phyloP scores from a whole-genome alignment of 257 asterid species.

The Marsdenia floribunda region DNA sequence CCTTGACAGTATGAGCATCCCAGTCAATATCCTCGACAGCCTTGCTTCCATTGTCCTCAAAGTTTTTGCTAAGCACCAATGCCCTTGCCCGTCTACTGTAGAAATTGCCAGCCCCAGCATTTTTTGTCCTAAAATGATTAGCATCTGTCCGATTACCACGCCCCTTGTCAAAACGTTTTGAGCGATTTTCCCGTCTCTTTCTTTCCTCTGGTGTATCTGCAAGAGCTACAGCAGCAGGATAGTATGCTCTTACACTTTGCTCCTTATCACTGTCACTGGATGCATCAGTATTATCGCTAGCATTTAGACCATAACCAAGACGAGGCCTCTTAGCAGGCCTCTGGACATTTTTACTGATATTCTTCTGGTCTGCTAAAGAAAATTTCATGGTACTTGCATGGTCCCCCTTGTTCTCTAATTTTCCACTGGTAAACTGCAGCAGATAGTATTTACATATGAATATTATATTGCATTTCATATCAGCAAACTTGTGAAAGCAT shows the following conservation, averaged over 20 bases:
- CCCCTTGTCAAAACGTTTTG: constrained; percentile 88
- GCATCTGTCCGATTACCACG: constrained; percentile 52
- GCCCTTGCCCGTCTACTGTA: constrained; percentile 66
- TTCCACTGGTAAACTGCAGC: constrained; percentile 66
- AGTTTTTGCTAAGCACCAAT: constrained; percentile 50
- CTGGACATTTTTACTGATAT: constrained; percentile 30
- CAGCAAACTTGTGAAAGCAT: not conserved
- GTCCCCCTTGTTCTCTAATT: constrained; percentile 50
- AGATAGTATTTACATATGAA: not conserved
- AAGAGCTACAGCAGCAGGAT: constrained; percentile 63
- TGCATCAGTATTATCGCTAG: constrained; percentile 46
- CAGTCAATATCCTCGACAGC: constrained; percentile 99
- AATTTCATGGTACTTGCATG: constrained; percentile 34
- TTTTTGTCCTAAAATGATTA: constrained; percentile 41
- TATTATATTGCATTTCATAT: not conserved
- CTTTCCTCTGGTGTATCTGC: constrained; percentile 85
- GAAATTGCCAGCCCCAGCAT: constrained; percentile 40
- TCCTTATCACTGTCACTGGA: constrained; percentile 95
- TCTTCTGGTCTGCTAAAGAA: constrained; percentile 51
- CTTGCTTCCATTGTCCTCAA: constrained; percentile 70
- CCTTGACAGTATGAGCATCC: constrained; percentile 93
- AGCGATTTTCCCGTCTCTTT: constrained; percentile 83
- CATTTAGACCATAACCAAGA: constrained; percentile 45
- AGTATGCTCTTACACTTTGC: constrained; percentile 60
- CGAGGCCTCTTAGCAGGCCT: constrained; percentile 89